Conservation (phyloP, 768 basidiomycete genomes). For the Naganishia antarctica region DNA sequence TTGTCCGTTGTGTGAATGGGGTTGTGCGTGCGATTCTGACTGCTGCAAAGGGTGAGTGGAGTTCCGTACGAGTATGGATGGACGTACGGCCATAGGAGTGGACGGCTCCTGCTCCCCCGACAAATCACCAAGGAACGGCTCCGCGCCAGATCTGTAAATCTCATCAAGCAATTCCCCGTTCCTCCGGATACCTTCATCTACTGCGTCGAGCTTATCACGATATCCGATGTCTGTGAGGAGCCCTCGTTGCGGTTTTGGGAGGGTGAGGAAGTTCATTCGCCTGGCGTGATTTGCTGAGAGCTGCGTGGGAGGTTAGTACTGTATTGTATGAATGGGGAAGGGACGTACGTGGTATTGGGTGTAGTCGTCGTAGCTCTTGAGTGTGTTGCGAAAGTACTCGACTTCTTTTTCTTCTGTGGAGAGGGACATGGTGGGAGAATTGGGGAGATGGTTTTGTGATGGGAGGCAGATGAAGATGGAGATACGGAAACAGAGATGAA, state of each 20-base stretch:
- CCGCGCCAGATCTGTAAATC: conserved; percentile 57
- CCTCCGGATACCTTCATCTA: conserved; percentile 68
- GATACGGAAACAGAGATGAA: no score
- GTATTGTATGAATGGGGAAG: neutral
- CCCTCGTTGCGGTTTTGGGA: conserved; percentile 65
- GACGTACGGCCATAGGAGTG: no score
- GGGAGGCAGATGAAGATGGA: neutral
- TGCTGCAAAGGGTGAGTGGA: conserved; percentile 35
- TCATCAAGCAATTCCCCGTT: conserved; percentile 73
- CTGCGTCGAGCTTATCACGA: conserved; percentile 68
- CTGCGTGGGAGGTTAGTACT: conserved; percentile 44
- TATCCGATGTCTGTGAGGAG: conserved; percentile 68
- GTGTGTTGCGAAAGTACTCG: conserved; percentile 32
- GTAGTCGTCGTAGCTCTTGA: conserved; percentile 70
- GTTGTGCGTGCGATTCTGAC: conserved; percentile 34
- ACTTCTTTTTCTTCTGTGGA: conserved; percentile 17
- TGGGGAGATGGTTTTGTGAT: no score
- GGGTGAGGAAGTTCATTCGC: conserved; percentile 68
- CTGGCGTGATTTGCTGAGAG: conserved; percentile 62
- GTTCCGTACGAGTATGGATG: conserved; percentile 9
- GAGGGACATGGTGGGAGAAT: neutral
- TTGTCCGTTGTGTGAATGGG: conserved; percentile 34
- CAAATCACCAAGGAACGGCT: conserved; percentile 64
- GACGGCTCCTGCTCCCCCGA: conserved; percentile 52
- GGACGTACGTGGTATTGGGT: conserved; percentile 65